Evolutionary conservation across 345 rosid species (phyloP), one percentile per base, ranked within the genome.

Genomic region (Heritiera littoralis): DNA sequence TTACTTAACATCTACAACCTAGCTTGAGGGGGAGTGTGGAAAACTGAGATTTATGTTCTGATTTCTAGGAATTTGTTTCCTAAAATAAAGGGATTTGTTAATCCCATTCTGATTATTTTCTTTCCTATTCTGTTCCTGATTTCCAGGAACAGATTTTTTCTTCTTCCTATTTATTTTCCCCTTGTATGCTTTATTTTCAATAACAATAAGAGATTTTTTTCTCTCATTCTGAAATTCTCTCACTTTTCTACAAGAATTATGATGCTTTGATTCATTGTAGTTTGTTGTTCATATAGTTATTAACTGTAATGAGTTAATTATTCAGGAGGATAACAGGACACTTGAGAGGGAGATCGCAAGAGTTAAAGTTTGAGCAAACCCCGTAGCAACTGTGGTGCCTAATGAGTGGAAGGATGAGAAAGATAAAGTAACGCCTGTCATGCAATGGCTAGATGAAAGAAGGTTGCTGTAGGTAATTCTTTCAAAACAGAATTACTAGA

Each of bases 351-450:
- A 96, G 89, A 90, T 94, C 1, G 97, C 99, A 6, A 86, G 98
- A 83, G 89, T 87, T 32, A 94, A 89, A 84, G 97, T 94, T 14
- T 89, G 92, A 7, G 93, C 91, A 9, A 92, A 87, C 84, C 87
- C 97, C 17, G 97, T 94, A 40, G 98, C 99, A 3, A 85, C 94
- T 7, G 95, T 89, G 1, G 90, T 91, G 75, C 98, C 99, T 72
- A 96, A 94, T 74, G 97, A 90, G 77, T 94, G 99, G 99, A 96
- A 96, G 83, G 98, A 90, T 88, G 99, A 94, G 67, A 90, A 89
- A 70, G 94, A 88, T 81, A 89, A 87, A 88, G 97, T 96, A 12
- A 96, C 94, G 92, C 98, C 99, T 0, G 91, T 96, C 69, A 92
- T 81, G 86, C 88, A 92, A 82, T 94, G 98, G 98, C 90, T 94